A percentile compares a stretch with the other conserved stretches of the same genome.
Conservation (phyloP, 139 green algal genomes). For the Ulvella scutata region DNA sequence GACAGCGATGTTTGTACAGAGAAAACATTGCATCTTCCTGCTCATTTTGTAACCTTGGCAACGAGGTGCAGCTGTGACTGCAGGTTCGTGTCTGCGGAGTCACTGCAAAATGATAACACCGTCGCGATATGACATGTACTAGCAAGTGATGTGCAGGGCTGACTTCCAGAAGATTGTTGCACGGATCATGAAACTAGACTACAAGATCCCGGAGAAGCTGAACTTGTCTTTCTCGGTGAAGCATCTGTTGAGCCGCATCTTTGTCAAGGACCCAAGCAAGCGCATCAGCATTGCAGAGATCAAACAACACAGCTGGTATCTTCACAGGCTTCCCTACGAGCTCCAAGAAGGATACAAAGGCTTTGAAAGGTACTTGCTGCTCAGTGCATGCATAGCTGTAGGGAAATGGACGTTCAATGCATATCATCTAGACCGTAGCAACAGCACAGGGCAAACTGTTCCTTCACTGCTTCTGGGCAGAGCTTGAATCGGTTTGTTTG, state of each 20-base stretch:
- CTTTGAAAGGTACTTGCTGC: not conserved
- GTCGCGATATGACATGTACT: too few relatives aligned
- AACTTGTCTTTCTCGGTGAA: constrained; percentile 59
- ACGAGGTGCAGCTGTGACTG: too few relatives aligned
- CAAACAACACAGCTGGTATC: constrained; percentile 82
- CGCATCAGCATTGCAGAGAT: constrained; percentile 68
- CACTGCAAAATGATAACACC: too few relatives aligned
- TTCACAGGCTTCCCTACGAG: constrained; percentile 74
- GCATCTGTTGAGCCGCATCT: constrained; percentile 72
- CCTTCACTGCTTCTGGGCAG: too few relatives aligned
- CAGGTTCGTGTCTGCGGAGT: too few relatives aligned
- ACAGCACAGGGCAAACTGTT: too few relatives aligned
- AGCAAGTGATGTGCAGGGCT: not conserved
- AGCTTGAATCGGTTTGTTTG: too few relatives aligned
- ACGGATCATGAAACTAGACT: constrained; percentile 79
- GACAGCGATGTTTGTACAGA: too few relatives aligned
- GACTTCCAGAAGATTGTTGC: not conserved
- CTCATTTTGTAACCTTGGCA: too few relatives aligned
- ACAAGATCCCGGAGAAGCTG: constrained; percentile 58
- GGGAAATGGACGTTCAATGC: not conserved
- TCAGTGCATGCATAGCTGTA: not conserved
- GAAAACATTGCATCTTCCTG: too few relatives aligned
- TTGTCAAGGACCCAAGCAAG: constrained; percentile 56
- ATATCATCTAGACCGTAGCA: too few relatives aligned
- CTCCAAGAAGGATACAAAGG: constrained; percentile 19